These are phyloP conservation scores for Crotalaria pallida DNA, from an alignment of 306 rosid species.

Conservation along the genomic window DNA sequence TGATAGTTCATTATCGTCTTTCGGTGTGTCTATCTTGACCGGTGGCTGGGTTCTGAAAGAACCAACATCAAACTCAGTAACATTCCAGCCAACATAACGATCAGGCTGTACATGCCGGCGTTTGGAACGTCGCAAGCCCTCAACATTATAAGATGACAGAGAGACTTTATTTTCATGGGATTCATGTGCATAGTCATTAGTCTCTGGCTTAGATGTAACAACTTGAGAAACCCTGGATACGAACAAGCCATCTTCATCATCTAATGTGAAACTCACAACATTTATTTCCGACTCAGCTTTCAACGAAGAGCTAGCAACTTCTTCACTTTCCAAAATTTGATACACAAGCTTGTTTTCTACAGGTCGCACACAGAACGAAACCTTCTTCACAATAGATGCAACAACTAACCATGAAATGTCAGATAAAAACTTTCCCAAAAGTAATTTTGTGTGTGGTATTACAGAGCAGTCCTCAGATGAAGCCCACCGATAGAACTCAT, in stretches of 20 bases:
- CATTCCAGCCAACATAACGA: conserved; percentile 64
- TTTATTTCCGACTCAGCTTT: conserved; percentile 26
- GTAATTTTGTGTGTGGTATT: conserved; percentile 58
- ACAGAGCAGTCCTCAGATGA: conserved; percentile 56
- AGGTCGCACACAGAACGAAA: conserved; percentile 58
- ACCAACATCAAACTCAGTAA: conserved; percentile 55
- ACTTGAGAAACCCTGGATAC: conserved; percentile 48
- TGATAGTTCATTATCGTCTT: conserved; percentile 59
- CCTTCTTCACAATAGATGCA: conserved; percentile 51
- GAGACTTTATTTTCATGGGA: conserved; percentile 24
- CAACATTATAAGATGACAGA: conserved; percentile 25
- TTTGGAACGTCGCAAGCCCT: conserved; percentile 76
- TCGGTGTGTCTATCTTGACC: conserved; percentile 31
- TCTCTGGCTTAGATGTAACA: conserved; percentile 21
- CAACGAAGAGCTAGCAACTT: conserved; percentile 13
- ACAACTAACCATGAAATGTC: conserved; percentile 82
- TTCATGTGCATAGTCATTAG: conserved; percentile 14
- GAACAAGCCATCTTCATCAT: conserved; percentile 41
- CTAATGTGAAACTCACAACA: conserved; percentile 51
- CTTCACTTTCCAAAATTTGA: conserved; percentile 46
- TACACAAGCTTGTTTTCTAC: conserved; percentile 61
- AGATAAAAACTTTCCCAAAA: conserved; percentile 53
- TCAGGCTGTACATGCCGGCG: conserved; percentile 81
- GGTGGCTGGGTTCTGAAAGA: conserved; percentile 46
- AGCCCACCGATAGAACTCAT: conserved; percentile 64